These are phyloP conservation scores for Glycine tomentella DNA, from an alignment of 306 rosid species.

Conservation along the genomic window DNA sequence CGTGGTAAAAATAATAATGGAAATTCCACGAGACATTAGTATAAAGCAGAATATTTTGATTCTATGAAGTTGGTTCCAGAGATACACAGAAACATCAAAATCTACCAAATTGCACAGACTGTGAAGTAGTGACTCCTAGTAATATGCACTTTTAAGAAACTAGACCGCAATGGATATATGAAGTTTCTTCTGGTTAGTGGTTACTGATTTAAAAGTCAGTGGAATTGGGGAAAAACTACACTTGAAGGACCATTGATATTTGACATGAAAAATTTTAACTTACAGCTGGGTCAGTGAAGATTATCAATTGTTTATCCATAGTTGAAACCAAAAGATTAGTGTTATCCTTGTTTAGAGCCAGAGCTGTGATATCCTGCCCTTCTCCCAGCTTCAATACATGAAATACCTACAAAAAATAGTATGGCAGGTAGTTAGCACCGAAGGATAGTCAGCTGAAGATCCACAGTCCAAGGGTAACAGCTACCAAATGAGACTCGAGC, in stretches of 20 bases:
- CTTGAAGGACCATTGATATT: constrained; percentile 12
- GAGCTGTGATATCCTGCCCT: constrained; percentile 89
- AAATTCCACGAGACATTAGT: background rate
- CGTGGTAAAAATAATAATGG: constrained; percentile 14
- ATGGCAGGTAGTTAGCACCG: constrained; percentile 20
- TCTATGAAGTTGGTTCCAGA: constrained; percentile 10
- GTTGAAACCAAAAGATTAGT: constrained; percentile 97
- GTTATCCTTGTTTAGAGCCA: constrained; percentile 81
- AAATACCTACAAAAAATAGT: constrained; percentile 64
- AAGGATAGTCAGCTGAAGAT: constrained; percentile 26
- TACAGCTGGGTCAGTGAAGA: constrained; percentile 96
- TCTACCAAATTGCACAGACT: background rate
- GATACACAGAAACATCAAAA: constrained; percentile 24
- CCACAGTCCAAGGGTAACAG: constrained; percentile 14
- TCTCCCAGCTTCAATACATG: constrained; percentile 75
- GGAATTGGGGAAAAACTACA: background rate
- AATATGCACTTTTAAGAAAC: constrained; percentile 20
- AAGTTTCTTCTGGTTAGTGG: constrained; percentile 24
- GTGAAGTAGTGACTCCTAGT: constrained; percentile 2
- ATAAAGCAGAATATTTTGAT: constrained; percentile 17
- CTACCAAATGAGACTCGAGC: constrained; percentile 11
- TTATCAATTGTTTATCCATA: constrained; percentile 75
- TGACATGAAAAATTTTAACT: constrained; percentile 51
- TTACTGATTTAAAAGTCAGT: constrained; percentile 30
- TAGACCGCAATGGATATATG: constrained; percentile 26